Evolutionary conservation across 148 eudicot species (phyloP).

Genomic region (Heliamphora exappendiculata): DNA sequence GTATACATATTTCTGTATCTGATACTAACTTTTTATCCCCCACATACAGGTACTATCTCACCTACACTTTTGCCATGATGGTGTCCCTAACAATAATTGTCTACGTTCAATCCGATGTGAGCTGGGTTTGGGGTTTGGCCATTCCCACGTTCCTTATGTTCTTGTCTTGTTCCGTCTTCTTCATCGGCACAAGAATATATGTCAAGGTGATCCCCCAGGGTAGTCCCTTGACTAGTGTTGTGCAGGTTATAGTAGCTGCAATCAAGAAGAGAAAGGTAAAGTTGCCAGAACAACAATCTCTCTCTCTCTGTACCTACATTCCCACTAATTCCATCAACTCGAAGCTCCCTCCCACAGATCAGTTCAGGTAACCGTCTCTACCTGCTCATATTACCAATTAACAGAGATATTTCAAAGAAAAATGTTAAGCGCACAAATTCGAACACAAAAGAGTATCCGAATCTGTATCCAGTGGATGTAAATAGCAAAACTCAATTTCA

Average conservation of each 20-base stretch:
- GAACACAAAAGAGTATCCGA: background rate
- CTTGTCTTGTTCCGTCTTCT: constrained; percentile 45
- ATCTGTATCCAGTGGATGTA: too few species aligned
- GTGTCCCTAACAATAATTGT: constrained; percentile 49
- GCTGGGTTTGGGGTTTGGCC: constrained; percentile 48
- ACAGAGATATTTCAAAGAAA: too few species aligned
- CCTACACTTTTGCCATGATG: constrained; percentile 50
- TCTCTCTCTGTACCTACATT: constrained; percentile 19
- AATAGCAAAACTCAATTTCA: background rate
- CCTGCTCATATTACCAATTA: background rate
- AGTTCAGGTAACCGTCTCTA: constrained; percentile 29
- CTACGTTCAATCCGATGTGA: constrained; percentile 41
- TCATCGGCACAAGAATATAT: constrained; percentile 36
- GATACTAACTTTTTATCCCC: constrained; percentile 60
- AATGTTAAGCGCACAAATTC: background rate
- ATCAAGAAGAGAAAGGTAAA: constrained; percentile 31
- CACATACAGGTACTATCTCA: constrained; percentile 55
- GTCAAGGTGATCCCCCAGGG: constrained; percentile 44
- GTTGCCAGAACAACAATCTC: constrained; percentile 23
- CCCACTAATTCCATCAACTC: constrained; percentile 25
- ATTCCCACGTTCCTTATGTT: constrained; percentile 50
- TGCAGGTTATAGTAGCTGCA: constrained; percentile 40
- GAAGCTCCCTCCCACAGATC: constrained; percentile 38
- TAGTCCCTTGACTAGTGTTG: constrained; percentile 43
- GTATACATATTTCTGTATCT: too few species aligned